A percentile compares a stretch with the other conserved stretches of the same genome.
Conservation (phyloP, 768 basidiomycete species). For the Candolleomyces eurysporus region DNA sequence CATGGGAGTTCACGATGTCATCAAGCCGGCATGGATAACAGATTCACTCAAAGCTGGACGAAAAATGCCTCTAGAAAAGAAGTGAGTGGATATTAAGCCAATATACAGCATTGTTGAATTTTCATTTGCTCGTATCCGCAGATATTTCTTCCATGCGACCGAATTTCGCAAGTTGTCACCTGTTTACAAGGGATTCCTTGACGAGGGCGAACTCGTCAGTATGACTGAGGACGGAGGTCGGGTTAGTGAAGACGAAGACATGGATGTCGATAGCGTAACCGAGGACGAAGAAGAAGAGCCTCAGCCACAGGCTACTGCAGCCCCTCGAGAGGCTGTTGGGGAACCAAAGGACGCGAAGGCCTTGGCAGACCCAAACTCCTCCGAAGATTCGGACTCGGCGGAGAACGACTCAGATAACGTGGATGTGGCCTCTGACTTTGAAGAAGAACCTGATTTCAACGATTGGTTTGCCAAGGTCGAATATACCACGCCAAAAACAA, state of each 20-base stretch:
- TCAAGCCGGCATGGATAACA: slow-evolving; percentile 79
- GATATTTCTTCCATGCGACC: slow-evolving; percentile 81
- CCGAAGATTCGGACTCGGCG: slow-evolving; percentile 51
- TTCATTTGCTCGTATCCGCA: slow-evolving; percentile 20
- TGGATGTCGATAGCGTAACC: slow-evolving; percentile 6
- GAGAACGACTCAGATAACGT: slow-evolving; percentile 72
- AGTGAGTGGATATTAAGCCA: slow-evolving; percentile 37
- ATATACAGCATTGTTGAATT: not conserved
- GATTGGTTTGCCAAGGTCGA: slow-evolving; percentile 39
- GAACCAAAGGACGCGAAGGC: no score
- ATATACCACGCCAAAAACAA: not conserved
- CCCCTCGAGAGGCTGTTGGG: slow-evolving; percentile 35
- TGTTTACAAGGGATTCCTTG: slow-evolving; percentile 46
- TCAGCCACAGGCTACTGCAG: slow-evolving; percentile 31
- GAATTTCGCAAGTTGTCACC: slow-evolving; percentile 30
- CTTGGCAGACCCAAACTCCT: slow-evolving; percentile 19
- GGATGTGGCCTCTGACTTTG: slow-evolving; percentile 39
- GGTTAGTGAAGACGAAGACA: no score
- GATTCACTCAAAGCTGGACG: slow-evolving; percentile 67
- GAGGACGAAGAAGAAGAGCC: slow-evolving; percentile 21
- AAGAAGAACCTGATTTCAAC: slow-evolving; percentile 24
- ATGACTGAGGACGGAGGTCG: no score
- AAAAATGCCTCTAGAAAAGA: slow-evolving; percentile 61
- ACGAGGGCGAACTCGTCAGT: slow-evolving; percentile 19
- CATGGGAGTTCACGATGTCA: slow-evolving; percentile 67